Evolutionary conservation across 1,284 basidiomycete genomes (phyloP), one percentile per base, ranked within the genome.

Genomic region (Naganishia liquefaciens): DNA sequence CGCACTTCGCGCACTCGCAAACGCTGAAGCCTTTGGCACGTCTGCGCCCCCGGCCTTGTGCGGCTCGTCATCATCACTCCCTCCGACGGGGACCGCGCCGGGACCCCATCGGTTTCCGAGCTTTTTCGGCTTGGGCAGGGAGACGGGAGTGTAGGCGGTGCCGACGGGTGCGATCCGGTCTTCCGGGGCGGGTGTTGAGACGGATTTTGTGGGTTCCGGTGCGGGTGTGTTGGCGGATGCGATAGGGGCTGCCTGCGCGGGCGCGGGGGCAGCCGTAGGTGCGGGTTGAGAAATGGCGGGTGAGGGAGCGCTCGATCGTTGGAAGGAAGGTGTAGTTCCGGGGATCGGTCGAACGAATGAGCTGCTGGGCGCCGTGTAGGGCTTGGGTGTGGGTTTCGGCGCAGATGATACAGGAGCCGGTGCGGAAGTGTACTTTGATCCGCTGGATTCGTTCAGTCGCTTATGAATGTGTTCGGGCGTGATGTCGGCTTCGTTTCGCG

Each of bases 401-500:
- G 39, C 25, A 11, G 57, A 23, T 23, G 49, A 17, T 9, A 28
- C 40, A 25, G 52, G 30, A 15, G 71, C 49, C 15, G 57, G 46
- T 15, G 44, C 67, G 15, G 55, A 49, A 2, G 53, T 54, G 79
- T 98, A 99, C 75, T 88, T 94, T 0, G 92, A 87, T n/a, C 95
- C 95, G 5, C 90, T 93, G 15, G 93, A 89, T 43, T 91, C 89
- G 78, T 89, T 88, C 27, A 99, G 88, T 52, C 90, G 87, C 66
- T 88, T 87, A 86, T 93, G 90, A 76, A 97, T 91, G 53, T 88
- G 76, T 0, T 82, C 80, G 0, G 91, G 88, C 0, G 86, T 80
- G 21, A 97, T 90, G 77, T 97, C 93, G 65, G 89, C 91, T 81
- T 98, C 93, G 69, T 90, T 90, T 61, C 95, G 85, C 9, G 95